A percentile compares a stretch with the other conserved stretches of the same genome.
Conservation (phyloP, 176 grass and related monocot species). For the Oryza nivara region DNA sequence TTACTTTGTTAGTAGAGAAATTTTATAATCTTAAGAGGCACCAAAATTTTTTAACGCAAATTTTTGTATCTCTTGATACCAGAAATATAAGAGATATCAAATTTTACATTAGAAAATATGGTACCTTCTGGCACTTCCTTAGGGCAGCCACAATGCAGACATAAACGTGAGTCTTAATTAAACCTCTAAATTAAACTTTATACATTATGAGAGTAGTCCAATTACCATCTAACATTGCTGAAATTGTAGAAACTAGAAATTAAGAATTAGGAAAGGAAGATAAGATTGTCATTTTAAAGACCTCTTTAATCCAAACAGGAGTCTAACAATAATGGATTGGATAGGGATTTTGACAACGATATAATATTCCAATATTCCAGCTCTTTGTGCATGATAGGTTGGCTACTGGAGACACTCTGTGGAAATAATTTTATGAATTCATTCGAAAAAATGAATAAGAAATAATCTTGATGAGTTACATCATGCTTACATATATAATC, state of each 20-base stretch:
- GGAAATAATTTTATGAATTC: too few species aligned
- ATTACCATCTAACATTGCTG: background rate
- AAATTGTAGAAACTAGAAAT: background rate
- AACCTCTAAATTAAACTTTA: too few species aligned
- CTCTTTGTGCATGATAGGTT: background rate
- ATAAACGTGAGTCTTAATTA: too few species aligned
- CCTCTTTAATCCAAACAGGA: background rate
- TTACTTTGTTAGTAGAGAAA: too few species aligned
- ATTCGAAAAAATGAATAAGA: background rate
- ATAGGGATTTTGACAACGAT: background rate
- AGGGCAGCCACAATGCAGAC: too few species aligned
- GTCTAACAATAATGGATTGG: background rate
- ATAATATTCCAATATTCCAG: background rate
- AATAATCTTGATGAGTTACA: slow-evolving; percentile 11
- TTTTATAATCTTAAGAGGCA: too few species aligned
- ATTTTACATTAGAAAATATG: too few species aligned
- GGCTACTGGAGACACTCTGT: background rate
- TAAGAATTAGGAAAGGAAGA: background rate
- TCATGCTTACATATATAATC: slow-evolving; percentile 35
- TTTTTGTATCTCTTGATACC: too few species aligned
- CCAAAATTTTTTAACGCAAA: too few species aligned
- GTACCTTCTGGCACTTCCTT: too few species aligned
- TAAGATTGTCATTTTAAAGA: background rate
- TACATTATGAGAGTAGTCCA: too few species aligned
- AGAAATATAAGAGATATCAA: too few species aligned